A percentile compares a stretch with the other conserved stretches of the same genome.
Conservation (phyloP, 2,329 filamentous ascomycete species). For the Rutstroemia sp. region DNA sequence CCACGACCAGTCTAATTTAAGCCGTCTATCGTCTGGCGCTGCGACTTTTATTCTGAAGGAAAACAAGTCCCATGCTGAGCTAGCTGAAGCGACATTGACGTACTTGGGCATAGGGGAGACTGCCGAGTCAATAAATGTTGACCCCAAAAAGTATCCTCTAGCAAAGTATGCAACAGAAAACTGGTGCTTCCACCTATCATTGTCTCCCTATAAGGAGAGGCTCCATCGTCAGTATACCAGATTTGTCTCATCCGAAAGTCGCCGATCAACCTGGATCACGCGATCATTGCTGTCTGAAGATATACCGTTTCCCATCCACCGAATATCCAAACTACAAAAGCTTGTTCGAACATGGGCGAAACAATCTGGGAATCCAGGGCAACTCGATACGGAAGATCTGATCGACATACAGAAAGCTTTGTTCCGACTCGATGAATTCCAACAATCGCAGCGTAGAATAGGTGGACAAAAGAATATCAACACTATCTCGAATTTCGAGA, state of each 20-base stretch:
- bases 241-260: constrained; percentile 3
- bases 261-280: constrained; percentile 6
- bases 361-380: background rate
- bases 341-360: constrained; percentile 5
- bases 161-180: constrained; percentile 8
- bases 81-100: constrained; percentile 2
- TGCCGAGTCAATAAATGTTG: background rate
- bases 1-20: background rate
- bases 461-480: background rate
- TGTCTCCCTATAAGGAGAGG: background rate
- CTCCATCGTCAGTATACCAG: constrained; percentile 5
- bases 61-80: background rate
- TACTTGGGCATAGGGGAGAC: background rate
- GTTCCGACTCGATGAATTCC: constrained; percentile 3
- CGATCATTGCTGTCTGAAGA: constrained; percentile 5
- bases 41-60: background rate
- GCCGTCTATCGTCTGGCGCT: constrained; percentile 1
- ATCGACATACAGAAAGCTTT: constrained; percentile 8
- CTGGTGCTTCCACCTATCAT: constrained; percentile 6
- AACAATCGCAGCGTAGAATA: constrained; percentile 4
- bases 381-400: constrained; percentile 4
- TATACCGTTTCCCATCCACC: constrained; percentile 5
- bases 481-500: constrained; percentile 4
- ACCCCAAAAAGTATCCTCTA: background rate
- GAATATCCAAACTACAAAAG: constrained; percentile 7